Evolutionary conservation across 1,284 basidiomycete genomes (phyloP).

Genomic region (Marasmius tenuissimus): DNA sequence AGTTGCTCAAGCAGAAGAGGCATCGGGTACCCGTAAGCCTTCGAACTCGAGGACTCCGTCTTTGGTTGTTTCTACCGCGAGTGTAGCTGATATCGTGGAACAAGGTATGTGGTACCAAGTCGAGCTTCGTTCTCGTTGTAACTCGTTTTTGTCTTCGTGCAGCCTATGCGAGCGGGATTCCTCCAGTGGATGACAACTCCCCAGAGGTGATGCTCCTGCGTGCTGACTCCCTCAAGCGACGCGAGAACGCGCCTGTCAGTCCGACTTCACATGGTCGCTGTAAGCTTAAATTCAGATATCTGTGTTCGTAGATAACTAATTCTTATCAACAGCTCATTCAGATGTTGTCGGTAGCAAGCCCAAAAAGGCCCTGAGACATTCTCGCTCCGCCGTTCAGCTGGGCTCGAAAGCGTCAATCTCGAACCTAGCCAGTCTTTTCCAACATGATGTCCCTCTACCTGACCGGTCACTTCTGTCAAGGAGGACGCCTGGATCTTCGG

Average conservation of each 20-base stretch:
- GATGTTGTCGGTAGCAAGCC: neutral
- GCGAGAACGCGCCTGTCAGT: neutral
- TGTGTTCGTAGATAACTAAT: neutral
- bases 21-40: too few relatives aligned
- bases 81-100: neutral
- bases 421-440: neutral
- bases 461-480: neutral
- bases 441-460: neutral
- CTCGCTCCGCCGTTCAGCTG: neutral
- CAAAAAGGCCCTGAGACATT: neutral
- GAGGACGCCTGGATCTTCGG: neutral
- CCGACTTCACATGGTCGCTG: neutral
- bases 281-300: neutral
- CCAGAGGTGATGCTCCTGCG: neutral
- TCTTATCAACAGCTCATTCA: neutral
- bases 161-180: neutral
- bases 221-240: neutral
- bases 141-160: neutral
- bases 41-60: neutral
- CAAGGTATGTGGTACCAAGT: neutral
- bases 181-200: neutral
- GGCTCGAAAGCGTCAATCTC: neutral
- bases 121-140: neutral
- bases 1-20: neutral
- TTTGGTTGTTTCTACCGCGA: neutral